phyloP scores from a whole-genome alignment of 2,329 filamentous ascomycete genomes.

The Talaromyces piceae region DNA sequence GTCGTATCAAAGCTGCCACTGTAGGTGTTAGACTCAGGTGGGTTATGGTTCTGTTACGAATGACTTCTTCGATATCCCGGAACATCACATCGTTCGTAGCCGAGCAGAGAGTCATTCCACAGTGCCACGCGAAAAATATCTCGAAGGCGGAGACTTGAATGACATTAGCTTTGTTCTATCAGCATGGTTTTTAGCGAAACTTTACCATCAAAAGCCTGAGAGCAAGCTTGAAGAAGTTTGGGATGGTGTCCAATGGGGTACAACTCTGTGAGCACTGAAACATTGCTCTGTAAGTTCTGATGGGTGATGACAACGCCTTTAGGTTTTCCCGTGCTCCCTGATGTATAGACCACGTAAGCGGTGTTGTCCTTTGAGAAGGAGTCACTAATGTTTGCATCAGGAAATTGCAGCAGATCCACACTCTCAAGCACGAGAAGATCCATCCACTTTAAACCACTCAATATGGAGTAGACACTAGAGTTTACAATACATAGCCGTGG shows the following conservation, averaged over 20 bases:
- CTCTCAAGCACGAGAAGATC: constrained; percentile 12
- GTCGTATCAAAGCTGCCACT: constrained; percentile 67
- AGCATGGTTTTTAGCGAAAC: neutral
- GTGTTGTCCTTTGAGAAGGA: constrained; percentile 38
- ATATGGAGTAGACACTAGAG: constrained; percentile 1
- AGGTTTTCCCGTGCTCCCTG: constrained; percentile 70
- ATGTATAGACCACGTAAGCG: constrained; percentile 76
- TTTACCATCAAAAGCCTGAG: constrained; percentile 66
- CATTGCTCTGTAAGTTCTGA: constrained; percentile 66
- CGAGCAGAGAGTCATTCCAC: constrained; percentile 71
- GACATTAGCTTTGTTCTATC: constrained; percentile 12
- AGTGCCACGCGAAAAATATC: constrained; percentile 76
- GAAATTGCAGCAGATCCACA: constrained; percentile 12
- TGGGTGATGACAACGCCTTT: constrained; percentile 77
- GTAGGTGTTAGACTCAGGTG: constrained; percentile 83
- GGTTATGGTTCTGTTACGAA: constrained; percentile 58
- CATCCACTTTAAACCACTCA: constrained; percentile 9
- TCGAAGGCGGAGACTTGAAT: constrained; percentile 72
- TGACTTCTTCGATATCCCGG: constrained; percentile 60
- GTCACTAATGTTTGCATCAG: constrained; percentile 11
- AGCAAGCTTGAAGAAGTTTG: constrained; percentile 73
- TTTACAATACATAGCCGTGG: constrained; percentile 42
- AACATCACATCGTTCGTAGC: constrained; percentile 68
- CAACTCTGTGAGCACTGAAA: constrained; percentile 56
- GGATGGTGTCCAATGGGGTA: constrained; percentile 54